phyloP scores from a whole-genome alignment of 1,139 yeast species.

The Maudiozyma humilis region DNA sequence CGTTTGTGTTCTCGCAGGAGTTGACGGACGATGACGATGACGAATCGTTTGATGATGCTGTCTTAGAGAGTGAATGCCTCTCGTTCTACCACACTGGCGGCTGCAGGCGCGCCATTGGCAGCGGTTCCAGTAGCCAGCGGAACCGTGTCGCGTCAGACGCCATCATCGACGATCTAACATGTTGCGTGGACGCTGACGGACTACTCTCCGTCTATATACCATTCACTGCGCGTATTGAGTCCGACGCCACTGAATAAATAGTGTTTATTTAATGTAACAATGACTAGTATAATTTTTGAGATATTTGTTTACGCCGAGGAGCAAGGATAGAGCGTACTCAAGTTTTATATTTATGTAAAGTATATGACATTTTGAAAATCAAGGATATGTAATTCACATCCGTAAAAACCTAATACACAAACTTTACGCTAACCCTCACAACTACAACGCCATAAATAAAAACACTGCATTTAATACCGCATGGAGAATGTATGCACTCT shows the following conservation, averaged over 20 bases:
- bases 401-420: no score
- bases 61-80: conserved; percentile 20
- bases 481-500: no score
- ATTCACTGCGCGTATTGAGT: conserved; percentile 20
- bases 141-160: conserved; percentile 26
- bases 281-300: background rate
- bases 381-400: no score
- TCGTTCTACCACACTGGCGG: conserved; percentile 31
- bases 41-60: conserved; percentile 13
- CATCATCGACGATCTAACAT: conserved; percentile 21
- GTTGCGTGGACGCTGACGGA: conserved; percentile 28
- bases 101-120: conserved; percentile 18
- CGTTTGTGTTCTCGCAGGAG: conserved; percentile 13
- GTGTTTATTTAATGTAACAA: no score
- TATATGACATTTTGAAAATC: no score
- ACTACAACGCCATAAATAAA: no score
- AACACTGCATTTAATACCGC: no score
- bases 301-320: background rate
- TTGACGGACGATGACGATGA: conserved; percentile 15
- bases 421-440: no score
- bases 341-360: no score
- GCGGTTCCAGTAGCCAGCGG: conserved; percentile 13
- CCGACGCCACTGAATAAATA: conserved; percentile 10
- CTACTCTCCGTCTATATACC: conserved; percentile 28
- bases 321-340: no score